Percentiles rank a stretch among this genome's conserved stretches.
Evolutionary conservation across 2,329 filamentous ascomycete species (phyloP).

Genomic region (Juglanconis juglandina): DNA sequence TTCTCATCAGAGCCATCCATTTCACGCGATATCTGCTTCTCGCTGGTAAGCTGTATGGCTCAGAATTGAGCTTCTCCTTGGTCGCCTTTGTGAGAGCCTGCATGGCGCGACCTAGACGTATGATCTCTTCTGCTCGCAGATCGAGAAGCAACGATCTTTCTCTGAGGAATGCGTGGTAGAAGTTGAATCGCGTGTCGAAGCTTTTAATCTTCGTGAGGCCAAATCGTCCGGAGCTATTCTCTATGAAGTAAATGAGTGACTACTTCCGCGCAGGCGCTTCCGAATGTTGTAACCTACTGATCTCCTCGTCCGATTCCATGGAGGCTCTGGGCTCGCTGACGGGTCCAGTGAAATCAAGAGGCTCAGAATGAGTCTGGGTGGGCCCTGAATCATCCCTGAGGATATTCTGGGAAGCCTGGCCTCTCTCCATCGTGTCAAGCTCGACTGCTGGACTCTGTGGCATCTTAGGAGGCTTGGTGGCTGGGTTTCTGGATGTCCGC

Average conservation of each 20-base stretch:
- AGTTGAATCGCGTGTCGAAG: not conserved
- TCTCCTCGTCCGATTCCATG: not conserved
- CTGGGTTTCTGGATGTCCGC: not conserved
- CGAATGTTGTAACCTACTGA: not conserved
- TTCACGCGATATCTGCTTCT: not conserved
- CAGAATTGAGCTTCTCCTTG: not conserved
- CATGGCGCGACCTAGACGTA: not conserved
- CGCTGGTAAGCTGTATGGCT: not conserved
- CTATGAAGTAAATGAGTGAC: not conserved
- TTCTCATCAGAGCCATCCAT: not conserved
- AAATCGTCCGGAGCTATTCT: not conserved
- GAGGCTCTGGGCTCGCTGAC: no score
- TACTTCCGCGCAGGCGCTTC: not conserved
- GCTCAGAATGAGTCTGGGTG: no score
- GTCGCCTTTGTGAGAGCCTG: not conserved
- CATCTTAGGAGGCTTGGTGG: not conserved
- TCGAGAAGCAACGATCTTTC: not conserved
- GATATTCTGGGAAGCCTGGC: not conserved
- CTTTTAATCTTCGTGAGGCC: not conserved
- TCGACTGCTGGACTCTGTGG: not conserved
- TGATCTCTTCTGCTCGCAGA: not conserved
- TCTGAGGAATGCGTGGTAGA: not conserved
- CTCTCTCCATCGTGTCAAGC: not conserved
- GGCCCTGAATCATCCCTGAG: no score
- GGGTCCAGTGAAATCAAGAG: no score